Conservation (phyloP, 2,329 filamentous ascomycete species). For the Penicillium sclerotiorum region DNA sequence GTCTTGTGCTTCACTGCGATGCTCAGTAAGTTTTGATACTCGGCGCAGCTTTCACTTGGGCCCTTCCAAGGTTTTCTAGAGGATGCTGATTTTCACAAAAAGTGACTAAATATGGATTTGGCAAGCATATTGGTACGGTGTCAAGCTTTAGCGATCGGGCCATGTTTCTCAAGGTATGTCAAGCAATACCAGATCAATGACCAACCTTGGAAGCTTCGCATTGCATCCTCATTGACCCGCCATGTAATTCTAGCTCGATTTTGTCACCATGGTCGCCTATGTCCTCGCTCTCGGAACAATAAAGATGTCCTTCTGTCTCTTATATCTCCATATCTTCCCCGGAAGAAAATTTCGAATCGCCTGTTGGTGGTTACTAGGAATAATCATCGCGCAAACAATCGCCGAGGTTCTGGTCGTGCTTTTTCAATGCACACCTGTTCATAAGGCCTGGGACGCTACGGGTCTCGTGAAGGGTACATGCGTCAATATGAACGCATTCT, state of each 20-base stretch:
- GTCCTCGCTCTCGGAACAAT: constrained; percentile 36
- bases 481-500: constrained; percentile 16
- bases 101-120: constrained; percentile 27
- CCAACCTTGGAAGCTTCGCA: neutral
- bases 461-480: constrained; percentile 15
- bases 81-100: neutral
- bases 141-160: neutral
- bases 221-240: neutral
- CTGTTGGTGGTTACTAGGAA: constrained; percentile 17
- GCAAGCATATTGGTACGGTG: constrained; percentile 20
- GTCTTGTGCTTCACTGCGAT: neutral
- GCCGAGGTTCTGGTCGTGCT: constrained; percentile 69
- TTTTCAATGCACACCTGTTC: constrained; percentile 24
- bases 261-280: constrained; percentile 24
- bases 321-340: constrained; percentile 28
- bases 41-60: too few relatives aligned
- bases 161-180: constrained; percentile 27
- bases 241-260: constrained; percentile 17
- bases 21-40: neutral
- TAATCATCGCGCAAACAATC: constrained; percentile 65
- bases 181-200: too few relatives aligned
- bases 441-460: constrained; percentile 22
- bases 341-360: constrained; percentile 16
- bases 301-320: constrained; percentile 27
- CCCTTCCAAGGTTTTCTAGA: too few relatives aligned